phyloP scores from a whole-genome alignment of 371 early-diverging fungal genomes.

The Blakeslea trispora region DNA sequence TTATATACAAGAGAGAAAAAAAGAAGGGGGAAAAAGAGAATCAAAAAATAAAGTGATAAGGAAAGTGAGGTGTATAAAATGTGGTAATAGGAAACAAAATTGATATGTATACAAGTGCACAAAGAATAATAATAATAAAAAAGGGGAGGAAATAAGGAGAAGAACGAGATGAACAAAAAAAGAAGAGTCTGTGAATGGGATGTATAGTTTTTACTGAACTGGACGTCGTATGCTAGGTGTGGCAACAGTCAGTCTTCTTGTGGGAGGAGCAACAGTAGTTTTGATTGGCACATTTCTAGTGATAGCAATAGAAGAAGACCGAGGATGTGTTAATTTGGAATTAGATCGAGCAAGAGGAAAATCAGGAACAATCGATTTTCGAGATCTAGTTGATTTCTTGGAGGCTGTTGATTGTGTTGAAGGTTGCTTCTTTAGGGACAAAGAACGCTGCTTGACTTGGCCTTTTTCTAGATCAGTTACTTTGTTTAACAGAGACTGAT shows the following conservation, averaged over 20 bases:
- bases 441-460: neutral
- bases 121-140: neutral
- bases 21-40: too few species aligned
- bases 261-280: neutral
- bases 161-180: too few species aligned
- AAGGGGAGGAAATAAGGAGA: neutral
- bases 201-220: neutral
- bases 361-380: neutral
- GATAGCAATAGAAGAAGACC: neutral
- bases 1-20: neutral
- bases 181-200: too few species aligned
- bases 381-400: neutral
- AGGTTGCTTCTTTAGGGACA: neutral
- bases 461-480: slow-evolving; percentile 21
- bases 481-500: slow-evolving; percentile 11
- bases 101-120: neutral
- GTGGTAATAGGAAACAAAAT: too few species aligned
- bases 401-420: neutral
- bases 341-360: neutral
- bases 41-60: neutral
- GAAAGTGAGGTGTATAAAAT: too few species aligned
- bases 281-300: neutral
- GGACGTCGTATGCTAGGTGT: neutral
- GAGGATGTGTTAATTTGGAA: neutral
- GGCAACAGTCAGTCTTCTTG: neutral